A percentile compares a stretch with the other conserved stretches of the same genome.
Evolutionary conservation across 306 rosid species (phyloP).

Genomic region (Sicyos edulis): DNA sequence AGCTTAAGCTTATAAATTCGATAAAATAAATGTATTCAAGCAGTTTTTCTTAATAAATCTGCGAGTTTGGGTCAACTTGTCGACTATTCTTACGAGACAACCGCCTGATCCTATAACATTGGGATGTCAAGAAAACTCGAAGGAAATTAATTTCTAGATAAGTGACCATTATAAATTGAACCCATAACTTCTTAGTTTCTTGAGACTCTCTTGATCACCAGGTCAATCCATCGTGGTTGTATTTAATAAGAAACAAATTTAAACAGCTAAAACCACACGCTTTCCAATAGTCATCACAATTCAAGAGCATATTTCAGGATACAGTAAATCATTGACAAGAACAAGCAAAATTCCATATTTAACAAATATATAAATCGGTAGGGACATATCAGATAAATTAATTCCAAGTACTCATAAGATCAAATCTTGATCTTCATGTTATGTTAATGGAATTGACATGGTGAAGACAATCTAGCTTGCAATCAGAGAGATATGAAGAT

Average conservation of each 20-base stretch:
- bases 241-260: not conserved
- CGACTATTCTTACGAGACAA: too few species aligned
- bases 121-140: too few species aligned
- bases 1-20: not conserved
- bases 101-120: too few species aligned
- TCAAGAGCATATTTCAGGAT: constrained; percentile 12
- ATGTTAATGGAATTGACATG: constrained; percentile 9
- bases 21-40: not conserved
- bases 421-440: not conserved
- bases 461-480: constrained; percentile 2
- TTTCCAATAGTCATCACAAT: not conserved
- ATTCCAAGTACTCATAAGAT: not conserved
- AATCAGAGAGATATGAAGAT: not conserved
- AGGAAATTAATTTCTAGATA: too few species aligned
- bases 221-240: too few species aligned
- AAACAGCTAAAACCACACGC: constrained; percentile 11
- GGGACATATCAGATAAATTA: not conserved
- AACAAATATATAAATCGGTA: not conserved
- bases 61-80: too few species aligned
- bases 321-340: not conserved
- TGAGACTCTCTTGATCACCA: too few species aligned
- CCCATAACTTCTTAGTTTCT: too few species aligned
- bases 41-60: not conserved
- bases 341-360: not conserved
- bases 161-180: too few species aligned